Evolutionary conservation across 345 rosid genomes (phyloP).

Genomic region (Fremontodendron californicum): DNA sequence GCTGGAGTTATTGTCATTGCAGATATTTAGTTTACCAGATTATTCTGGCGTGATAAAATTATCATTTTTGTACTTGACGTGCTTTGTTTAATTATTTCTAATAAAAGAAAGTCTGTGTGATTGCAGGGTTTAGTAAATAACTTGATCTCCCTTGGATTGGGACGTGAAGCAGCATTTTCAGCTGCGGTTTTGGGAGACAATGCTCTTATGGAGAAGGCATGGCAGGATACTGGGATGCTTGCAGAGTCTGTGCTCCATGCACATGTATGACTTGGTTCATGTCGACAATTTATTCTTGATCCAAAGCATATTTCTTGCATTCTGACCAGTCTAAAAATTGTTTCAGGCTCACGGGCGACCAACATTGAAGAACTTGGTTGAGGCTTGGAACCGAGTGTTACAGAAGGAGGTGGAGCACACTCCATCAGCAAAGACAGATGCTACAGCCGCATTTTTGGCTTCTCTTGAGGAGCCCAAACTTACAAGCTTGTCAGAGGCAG

Average conservation of each 20-base stretch:
- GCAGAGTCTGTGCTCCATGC: constrained; percentile 98
- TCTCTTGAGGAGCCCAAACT: constrained; percentile 92
- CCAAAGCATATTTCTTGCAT: neutral
- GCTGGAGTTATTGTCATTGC: neutral
- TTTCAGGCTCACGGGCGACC: constrained; percentile 96
- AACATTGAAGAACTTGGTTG: constrained; percentile 77
- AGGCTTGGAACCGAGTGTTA: constrained; percentile 86
- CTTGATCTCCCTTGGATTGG: constrained; percentile 83
- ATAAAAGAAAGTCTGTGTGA: neutral
- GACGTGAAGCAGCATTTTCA: constrained; percentile 94
- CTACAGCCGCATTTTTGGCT: constrained; percentile 87
- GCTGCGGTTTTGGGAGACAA: constrained; percentile 95
- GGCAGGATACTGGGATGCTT: constrained; percentile 99
- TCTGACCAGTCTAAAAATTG: constrained; percentile 19
- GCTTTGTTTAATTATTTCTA: neutral
- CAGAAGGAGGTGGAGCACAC: constrained; percentile 85
- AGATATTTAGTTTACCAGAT: neutral
- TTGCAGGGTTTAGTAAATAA: constrained; percentile 82
- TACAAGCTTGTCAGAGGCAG: constrained; percentile 84
- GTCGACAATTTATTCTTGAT: neutral
- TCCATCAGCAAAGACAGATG: constrained; percentile 80
- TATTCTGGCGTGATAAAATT: neutral
- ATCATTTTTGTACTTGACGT: neutral
- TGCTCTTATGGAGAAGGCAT: constrained; percentile 95
- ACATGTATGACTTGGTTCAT: constrained; percentile 51